Conservation (phyloP, 805 yeast genomes). For the Ogataea wickerhamii region DNA sequence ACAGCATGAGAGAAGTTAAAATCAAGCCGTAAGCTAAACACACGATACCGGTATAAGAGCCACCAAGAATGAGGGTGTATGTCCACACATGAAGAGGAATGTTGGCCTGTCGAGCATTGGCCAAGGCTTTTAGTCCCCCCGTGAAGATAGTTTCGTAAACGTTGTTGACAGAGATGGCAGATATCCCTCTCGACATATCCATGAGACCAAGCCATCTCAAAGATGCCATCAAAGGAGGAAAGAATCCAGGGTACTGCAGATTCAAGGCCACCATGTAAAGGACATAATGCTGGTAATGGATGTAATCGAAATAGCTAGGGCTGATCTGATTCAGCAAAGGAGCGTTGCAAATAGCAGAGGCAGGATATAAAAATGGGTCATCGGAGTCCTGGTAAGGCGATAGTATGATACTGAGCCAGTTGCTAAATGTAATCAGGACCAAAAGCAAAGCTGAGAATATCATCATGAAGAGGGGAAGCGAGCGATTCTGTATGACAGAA, state of each 20-base stretch:
- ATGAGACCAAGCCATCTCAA: slow-evolving; percentile 57
- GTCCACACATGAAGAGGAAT: slow-evolving; percentile 33
- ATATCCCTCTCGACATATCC: slow-evolving; percentile 17
- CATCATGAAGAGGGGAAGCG: slow-evolving; percentile 39
- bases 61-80: slow-evolving; percentile 38
- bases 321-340: slow-evolving; percentile 52
- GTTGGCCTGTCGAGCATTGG: slow-evolving; percentile 25
- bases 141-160: slow-evolving; percentile 40
- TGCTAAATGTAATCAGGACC: slow-evolving; percentile 34
- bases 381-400: slow-evolving; percentile 60
- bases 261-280: slow-evolving; percentile 53
- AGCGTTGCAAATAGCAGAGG: slow-evolving; percentile 58
- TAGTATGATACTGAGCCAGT: slow-evolving; percentile 36
- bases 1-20: slow-evolving; percentile 7
- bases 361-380: slow-evolving; percentile 47
- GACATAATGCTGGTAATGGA: slow-evolving; percentile 56
- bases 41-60: slow-evolving; percentile 25
- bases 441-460: slow-evolving; percentile 39
- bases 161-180: slow-evolving; percentile 27
- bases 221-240: slow-evolving; percentile 49
- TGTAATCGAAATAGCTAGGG: slow-evolving; percentile 47
- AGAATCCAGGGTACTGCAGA: slow-evolving; percentile 59
- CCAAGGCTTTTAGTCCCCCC: slow-evolving; percentile 40
- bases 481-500: slow-evolving; percentile 43
- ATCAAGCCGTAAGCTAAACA: slow-evolving; percentile 11